Percentiles rank a stretch among this genome's conserved stretches.
Conservation (phyloP, 305 asterid genomes). For the Solanum hybrid region DNA sequence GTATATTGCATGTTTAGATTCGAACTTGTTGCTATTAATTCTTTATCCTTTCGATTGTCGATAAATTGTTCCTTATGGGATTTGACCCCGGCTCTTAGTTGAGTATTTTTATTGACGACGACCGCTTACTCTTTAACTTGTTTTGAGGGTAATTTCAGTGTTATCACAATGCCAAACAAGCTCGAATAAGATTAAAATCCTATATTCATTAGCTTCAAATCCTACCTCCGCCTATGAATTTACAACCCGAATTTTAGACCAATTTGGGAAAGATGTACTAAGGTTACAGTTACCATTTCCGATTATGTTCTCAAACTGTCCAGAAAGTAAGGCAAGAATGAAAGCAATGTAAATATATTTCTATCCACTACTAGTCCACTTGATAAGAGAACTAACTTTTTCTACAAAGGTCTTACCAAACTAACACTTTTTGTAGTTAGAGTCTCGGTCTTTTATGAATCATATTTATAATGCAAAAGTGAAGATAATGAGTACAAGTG, state of each 20-base stretch:
- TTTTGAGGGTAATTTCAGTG: too few species aligned
- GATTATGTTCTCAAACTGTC: not conserved
- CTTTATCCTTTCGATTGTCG: not conserved
- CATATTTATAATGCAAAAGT: not conserved
- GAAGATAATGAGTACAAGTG: not conserved
- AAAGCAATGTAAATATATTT: not conserved
- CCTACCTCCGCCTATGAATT: too few species aligned
- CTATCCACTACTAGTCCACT: not conserved
- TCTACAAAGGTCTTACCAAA: not conserved
- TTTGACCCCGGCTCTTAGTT: not conserved
- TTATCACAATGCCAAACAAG: too few species aligned
- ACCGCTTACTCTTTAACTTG: too few species aligned
- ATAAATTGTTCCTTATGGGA: not conserved
- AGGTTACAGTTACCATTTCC: not conserved
- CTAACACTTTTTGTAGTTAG: not conserved
- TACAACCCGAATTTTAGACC: not conserved
- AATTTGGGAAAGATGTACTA: not conserved
- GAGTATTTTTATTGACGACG: not conserved
- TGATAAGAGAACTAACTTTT: not conserved
- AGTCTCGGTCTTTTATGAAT: not conserved
- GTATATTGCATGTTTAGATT: not conserved
- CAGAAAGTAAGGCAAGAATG: not conserved
- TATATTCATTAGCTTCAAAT: too few species aligned
- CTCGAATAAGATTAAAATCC: too few species aligned
- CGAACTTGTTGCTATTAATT: not conserved